Evolutionary conservation across 2,329 filamentous ascomycete genomes (phyloP), one percentile per base, ranked within the genome.

Genomic region (Aspergillus neoniger): DNA sequence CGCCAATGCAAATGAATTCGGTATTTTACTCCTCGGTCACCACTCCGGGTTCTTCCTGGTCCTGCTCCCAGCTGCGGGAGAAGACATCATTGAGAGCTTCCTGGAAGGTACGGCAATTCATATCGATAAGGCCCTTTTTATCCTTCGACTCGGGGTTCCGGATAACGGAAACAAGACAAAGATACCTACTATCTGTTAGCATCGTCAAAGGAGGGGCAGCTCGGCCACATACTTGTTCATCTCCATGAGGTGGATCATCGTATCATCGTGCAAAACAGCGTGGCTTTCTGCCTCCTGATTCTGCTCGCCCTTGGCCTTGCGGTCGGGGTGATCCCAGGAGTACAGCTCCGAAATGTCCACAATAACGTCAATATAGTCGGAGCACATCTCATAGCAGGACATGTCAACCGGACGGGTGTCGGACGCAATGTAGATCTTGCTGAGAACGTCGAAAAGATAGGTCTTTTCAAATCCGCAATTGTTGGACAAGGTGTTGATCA

Each of bases 401-500:
- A 97, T 95, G 72, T 98, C 94, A 32, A 94, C 91, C 0, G 94
- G 94, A 41, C 91, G 90, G 30, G 90, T 95, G 75, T 99, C 95
- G 5, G 94, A 97, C 0, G 95, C 95, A 68, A 99, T 96, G 80
- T 99, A 99, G 64, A 99, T 96, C 80, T 99, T 99, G 79, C 91
- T 96, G 68, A 96, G 86, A 8, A 98, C 93, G 73, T 99, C 96
- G 74, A 99, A 99, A 6, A 99, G 86, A 75, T 99, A 99, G 3
- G 93, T 94, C 79, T 99, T 99, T 75, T 98, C 93, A 74, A 99
- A 97, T 51, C 91, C 90, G 73, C 93, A 98, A 14, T 92, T 95
- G 63, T 91, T 91, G 79, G 92, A 96, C 44, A 99, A 85, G 67
- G 94, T 95, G 71, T 96, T 97, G 70, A 99, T 89, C 77, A 99